Evolutionary conservation across 2,329 filamentous ascomycete species (phyloP).

Genomic region (Penicillium frequentans): DNA sequence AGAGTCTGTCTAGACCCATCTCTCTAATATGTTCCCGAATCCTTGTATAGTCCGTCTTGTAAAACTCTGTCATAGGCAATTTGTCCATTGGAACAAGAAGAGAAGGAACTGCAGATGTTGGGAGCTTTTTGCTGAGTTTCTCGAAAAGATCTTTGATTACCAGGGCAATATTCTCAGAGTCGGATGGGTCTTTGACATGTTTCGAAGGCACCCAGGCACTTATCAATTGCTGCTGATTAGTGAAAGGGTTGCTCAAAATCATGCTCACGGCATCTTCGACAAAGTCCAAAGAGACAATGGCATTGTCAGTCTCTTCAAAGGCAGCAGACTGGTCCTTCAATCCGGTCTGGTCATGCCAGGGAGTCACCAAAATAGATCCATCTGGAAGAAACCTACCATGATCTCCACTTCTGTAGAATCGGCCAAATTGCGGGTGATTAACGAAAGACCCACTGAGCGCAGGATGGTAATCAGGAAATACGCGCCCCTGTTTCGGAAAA

Average conservation of each 20-base stretch:
- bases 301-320: slow-evolving; percentile 70
- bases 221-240: slow-evolving; percentile 57
- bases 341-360: slow-evolving; percentile 77
- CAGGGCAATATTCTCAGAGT: slow-evolving; percentile 1
- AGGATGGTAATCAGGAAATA: slow-evolving; percentile 25
- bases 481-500: not conserved
- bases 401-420: slow-evolving; percentile 80
- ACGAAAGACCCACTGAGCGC: slow-evolving; percentile 69
- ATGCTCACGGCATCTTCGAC: slow-evolving; percentile 66
- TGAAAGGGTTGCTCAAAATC: slow-evolving; percentile 48
- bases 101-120: slow-evolving; percentile 77
- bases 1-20: slow-evolving; percentile 50
- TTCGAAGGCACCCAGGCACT: slow-evolving; percentile 65
- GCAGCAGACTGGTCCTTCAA: slow-evolving; percentile 79
- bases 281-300: slow-evolving; percentile 53
- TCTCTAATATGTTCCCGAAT: slow-evolving; percentile 52
- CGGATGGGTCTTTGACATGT: not conserved
- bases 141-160: slow-evolving; percentile 53
- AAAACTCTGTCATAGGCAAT: slow-evolving; percentile 71
- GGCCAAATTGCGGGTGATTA: slow-evolving; percentile 65
- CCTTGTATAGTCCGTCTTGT: slow-evolving; percentile 66
- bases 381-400: slow-evolving; percentile 76
- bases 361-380: slow-evolving; percentile 70
- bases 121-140: slow-evolving; percentile 57
- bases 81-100: slow-evolving; percentile 67